phyloP scores from a whole-genome alignment of 2,329 filamentous ascomycete genomes.

The Cladosporium sp. region DNA sequence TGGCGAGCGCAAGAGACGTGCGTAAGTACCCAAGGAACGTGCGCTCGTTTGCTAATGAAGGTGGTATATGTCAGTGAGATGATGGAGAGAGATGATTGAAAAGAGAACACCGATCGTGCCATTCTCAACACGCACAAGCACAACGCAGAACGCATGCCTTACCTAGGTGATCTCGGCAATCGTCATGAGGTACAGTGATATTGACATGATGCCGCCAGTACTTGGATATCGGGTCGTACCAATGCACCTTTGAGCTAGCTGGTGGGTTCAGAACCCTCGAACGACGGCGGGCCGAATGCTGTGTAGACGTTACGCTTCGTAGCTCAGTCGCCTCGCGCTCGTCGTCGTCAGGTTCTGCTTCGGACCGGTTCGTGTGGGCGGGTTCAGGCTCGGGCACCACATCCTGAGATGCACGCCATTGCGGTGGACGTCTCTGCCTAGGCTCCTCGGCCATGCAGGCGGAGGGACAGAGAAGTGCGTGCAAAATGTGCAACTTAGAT shows the following conservation, averaged over 20 bases:
- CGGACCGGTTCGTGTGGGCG: slow-evolving; percentile 20
- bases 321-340: slow-evolving; percentile 34
- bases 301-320: slow-evolving; percentile 13
- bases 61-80: background rate
- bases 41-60: slow-evolving; percentile 60
- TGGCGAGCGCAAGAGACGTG: slow-evolving; percentile 64
- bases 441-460: slow-evolving; percentile 4
- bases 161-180: slow-evolving; percentile 56
- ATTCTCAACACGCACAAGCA: background rate
- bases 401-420: background rate
- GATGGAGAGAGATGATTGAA: background rate
- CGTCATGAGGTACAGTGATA: slow-evolving; percentile 47
- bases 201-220: slow-evolving; percentile 51
- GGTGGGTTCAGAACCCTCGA: slow-evolving; percentile 3
- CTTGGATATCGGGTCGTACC: slow-evolving; percentile 35
- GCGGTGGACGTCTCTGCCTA: slow-evolving; percentile 1
- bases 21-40: slow-evolving; percentile 71
- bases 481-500: background rate
- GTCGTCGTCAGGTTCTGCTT: slow-evolving; percentile 16
- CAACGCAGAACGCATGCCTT: slow-evolving; percentile 22
- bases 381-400: slow-evolving; percentile 25
- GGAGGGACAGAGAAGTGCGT: background rate
- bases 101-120: background rate
- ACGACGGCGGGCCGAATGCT: background rate
- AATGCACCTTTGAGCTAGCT: slow-evolving; percentile 21